Base-by-base conservation (phyloP, 495 filamentous ascomycete species). In the Penicillium verhagenii region DNA sequence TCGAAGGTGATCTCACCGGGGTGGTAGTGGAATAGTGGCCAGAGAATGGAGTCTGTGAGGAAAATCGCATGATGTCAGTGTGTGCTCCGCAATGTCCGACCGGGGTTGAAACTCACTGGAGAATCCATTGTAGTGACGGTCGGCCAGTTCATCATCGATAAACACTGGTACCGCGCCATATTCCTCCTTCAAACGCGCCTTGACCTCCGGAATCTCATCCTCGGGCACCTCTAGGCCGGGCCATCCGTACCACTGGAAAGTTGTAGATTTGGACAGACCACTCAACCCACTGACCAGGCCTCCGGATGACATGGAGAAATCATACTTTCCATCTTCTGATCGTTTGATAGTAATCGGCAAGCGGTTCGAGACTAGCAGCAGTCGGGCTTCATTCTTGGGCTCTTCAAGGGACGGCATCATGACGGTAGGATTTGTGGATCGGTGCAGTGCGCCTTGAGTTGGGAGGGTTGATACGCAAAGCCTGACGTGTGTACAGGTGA, bases 241-340 rank as follows among this genome's bases (percentile, higher is more conserved):
- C 94, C 94, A 98, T 54, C 93, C 93, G 70, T 96, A 97, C 93
- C 94, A 98, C 68, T 91, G 86, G 74, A 96, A 97, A 39, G 85
- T 93, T 10, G 91, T 96, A 7, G 88, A 84, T 69, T 96, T 96
- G 58, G 89, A 88, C 58, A 98, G 72, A 18, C 93, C 94, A 57
- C 87, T 91, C 49, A 98, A 71, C 1, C 92, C 94, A 33, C 88
- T 96, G 49, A 98, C 92, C 33, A 98, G 81, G 13, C 93, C 93
- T 51, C 93, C 93, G 6, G 93, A 96, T 13, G 92, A 96, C 88
- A 96, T 96, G 68, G 86, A 89, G 71, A 96, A 95, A 57, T 85
- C 81, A 72, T 96, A 97, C 58, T 73, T 75, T 49, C 86, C 87
- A 76, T 93, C 89, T 31, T 95, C 89, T 29, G 85, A 85, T 55